These are phyloP conservation scores for Claviceps sp. DNA, from an alignment of 2,329 filamentous ascomycete species.

Conservation along the genomic window DNA sequence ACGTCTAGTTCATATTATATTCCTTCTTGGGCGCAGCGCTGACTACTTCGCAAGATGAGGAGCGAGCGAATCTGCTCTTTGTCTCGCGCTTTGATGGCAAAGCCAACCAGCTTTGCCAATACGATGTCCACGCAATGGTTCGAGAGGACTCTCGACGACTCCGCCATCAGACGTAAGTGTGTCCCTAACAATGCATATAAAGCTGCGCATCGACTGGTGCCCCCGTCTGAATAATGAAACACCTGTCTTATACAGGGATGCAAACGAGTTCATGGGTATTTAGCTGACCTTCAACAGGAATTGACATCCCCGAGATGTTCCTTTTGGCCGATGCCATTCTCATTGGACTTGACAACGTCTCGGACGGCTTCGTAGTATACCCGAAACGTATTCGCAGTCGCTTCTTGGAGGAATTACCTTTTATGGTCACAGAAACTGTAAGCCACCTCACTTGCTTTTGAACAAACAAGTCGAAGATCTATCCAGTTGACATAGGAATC, in stretches of 20 bases:
- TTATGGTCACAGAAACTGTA: constrained; percentile 52
- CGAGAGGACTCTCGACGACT: constrained; percentile 67
- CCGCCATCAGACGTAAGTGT: constrained; percentile 43
- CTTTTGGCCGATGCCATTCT: constrained; percentile 56
- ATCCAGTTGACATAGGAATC: no score
- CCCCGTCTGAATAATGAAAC: neutral
- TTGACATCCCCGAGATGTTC: constrained; percentile 53
- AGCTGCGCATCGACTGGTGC: neutral
- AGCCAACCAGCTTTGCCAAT: constrained; percentile 19
- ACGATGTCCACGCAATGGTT: constrained; percentile 27
- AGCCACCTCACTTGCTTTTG: neutral
- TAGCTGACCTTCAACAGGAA: constrained; percentile 26
- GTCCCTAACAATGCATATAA: neutral
- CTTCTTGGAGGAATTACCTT: constrained; percentile 67
- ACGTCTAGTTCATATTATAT: neutral
- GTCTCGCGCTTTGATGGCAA: constrained; percentile 29
- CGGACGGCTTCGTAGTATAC: constrained; percentile 62
- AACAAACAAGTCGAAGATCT: neutral
- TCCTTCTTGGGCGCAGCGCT: neutral
- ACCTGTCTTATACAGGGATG: neutral
- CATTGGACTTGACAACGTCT: constrained; percentile 54
- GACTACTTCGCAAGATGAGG: constrained; percentile 2
- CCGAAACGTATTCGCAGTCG: constrained; percentile 55
- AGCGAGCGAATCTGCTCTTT: constrained; percentile 8
- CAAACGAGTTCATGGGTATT: neutral